Evolutionary conservation across 139 green algal species (phyloP), one percentile per base, ranked within the genome.

Genomic region (Micromonas commoda): DNA sequence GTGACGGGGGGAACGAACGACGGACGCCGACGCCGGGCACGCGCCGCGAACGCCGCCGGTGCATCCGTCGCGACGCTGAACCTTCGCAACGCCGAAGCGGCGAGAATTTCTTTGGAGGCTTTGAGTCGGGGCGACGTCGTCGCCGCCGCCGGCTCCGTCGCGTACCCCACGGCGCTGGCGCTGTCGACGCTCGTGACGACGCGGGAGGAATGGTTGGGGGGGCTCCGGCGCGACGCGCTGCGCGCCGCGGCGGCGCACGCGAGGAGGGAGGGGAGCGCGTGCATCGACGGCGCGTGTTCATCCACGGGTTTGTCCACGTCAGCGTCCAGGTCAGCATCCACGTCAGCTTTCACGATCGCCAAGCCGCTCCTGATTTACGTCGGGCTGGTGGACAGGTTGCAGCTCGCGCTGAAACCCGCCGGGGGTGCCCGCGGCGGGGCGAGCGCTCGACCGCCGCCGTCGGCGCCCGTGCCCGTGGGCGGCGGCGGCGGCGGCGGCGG

Each of bases 301-400:
- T n/a, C n/a, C n/a, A n/a, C n/a, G n/a, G n/a, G n/a, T n/a, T n/a
- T n/a, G n/a, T n/a, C n/a, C n/a, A n/a, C n/a, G n/a, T n/a, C n/a
- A n/a, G n/a, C n/a, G n/a, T n/a, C n/a, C n/a, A n/a, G n/a, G n/a
- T n/a, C n/a, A n/a, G n/a, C n/a, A n/a, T n/a, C n/a, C n/a, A n/a
- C n/a, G n/a, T n/a, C n/a, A n/a, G 33, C 75, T 9, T 76, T 81
- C 23, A 3, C 32, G 13, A 13, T 19, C n/a, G 5, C 39, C n/a
- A 29, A 64, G 51, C 61, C 76, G 21, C 3, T 34, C 3, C 34
- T 85, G 33, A 73, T 82, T 33, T 85, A 76, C 77, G 28, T 80
- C n/a, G 80, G 79, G 0, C 16, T 85, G 38, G 33, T 85, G 28
- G 69, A 85, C 19, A 78, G 82, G 67, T 64, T 85, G 20, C 77